A percentile compares a stretch with the other conserved stretches of the same genome.
These are phyloP conservation scores for Saksenaea vasiformis DNA, from an alignment of 371 early-diverging fungal genomes.

Conservation along the genomic window DNA sequence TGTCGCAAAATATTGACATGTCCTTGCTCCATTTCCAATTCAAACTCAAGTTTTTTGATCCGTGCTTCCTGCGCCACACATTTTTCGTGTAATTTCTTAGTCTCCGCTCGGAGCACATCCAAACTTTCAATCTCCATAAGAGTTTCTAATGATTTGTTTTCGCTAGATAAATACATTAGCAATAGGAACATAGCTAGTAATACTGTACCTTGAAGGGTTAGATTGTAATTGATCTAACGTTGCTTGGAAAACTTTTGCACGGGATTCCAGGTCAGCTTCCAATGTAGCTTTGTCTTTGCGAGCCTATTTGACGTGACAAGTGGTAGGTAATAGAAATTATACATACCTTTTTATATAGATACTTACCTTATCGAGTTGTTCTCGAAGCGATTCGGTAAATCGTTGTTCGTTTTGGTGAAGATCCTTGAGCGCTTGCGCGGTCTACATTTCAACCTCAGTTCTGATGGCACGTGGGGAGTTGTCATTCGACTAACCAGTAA, in stretches of 20 bases:
- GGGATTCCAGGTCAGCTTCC: conserved; percentile 45
- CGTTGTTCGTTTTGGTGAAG: conserved; percentile 35
- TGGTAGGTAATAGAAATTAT: not conserved
- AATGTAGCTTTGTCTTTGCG: conserved; percentile 48
- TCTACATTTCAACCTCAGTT: conserved; percentile 11
- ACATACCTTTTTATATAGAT: not conserved
- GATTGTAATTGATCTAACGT: conserved; percentile 36
- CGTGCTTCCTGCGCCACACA: conserved; percentile 43
- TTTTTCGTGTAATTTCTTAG: conserved; percentile 42
- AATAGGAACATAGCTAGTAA: not conserved
- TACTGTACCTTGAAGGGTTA: conserved; percentile 21
- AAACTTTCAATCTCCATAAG: conserved; percentile 34
- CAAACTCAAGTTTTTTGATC: conserved; percentile 63
- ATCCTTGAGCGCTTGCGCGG: conserved; percentile 18
- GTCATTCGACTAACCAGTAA: not conserved
- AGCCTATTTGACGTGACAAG: conserved; percentile 25
- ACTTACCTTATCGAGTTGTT: conserved; percentile 47
- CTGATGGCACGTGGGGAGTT: not conserved
- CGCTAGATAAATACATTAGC: conserved; percentile 6
- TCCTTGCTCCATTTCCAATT: conserved; percentile 71
- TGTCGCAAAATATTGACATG: conserved; percentile 68
- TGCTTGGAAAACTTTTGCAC: conserved; percentile 42
- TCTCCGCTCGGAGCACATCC: conserved; percentile 35
- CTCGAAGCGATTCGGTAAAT: conserved; percentile 42
- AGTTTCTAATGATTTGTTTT: conserved; percentile 25